Percentiles rank a stretch among this genome's conserved stretches.
These are phyloP conservation scores for Saccharomyces eubayanus DNA, from an alignment of 805 yeast genomes.

Conservation along the genomic window DNA sequence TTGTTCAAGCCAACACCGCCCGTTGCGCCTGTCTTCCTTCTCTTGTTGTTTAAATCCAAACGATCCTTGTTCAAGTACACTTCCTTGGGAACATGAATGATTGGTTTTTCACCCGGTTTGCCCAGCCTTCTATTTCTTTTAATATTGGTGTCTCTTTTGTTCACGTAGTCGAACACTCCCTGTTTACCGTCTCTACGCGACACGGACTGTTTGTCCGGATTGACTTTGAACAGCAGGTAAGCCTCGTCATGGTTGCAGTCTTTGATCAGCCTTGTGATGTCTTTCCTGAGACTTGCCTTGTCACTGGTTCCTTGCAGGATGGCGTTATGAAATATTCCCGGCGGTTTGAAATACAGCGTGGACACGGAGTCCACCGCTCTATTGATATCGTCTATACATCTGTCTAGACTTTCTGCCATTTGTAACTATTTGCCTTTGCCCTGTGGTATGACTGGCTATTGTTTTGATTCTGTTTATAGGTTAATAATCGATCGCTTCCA, in stretches of 20 bases:
- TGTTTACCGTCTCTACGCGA: constrained; percentile 45
- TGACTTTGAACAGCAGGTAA: constrained; percentile 38
- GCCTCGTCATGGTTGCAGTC: constrained; percentile 51
- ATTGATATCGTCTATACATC: constrained; percentile 31
- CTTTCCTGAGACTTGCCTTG: constrained; percentile 12
- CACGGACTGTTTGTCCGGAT: constrained; percentile 29
- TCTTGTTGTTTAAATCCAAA: constrained; percentile 14
- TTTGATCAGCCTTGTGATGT: constrained; percentile 47
- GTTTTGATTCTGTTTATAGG: not conserved
- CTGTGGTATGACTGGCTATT: not conserved
- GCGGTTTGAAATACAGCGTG: constrained; percentile 41
- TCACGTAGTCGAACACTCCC: constrained; percentile 31
- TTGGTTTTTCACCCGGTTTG: constrained; percentile 23
- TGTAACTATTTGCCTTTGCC: not conserved
- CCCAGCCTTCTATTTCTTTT: constrained; percentile 31
- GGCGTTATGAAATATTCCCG: constrained; percentile 64
- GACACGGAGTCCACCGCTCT: constrained; percentile 36
- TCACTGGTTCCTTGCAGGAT: constrained; percentile 13
- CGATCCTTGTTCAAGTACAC: constrained; percentile 21
- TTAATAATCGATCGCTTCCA: not conserved
- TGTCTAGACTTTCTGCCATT: constrained; percentile 25
- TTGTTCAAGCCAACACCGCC: constrained; percentile 5
- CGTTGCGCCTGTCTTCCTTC: constrained; percentile 9
- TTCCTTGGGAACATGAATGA: constrained; percentile 22
- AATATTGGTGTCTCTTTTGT: constrained; percentile 26